Conservation (phyloP, 805 yeast species). For the Metschnikowia similis region DNA sequence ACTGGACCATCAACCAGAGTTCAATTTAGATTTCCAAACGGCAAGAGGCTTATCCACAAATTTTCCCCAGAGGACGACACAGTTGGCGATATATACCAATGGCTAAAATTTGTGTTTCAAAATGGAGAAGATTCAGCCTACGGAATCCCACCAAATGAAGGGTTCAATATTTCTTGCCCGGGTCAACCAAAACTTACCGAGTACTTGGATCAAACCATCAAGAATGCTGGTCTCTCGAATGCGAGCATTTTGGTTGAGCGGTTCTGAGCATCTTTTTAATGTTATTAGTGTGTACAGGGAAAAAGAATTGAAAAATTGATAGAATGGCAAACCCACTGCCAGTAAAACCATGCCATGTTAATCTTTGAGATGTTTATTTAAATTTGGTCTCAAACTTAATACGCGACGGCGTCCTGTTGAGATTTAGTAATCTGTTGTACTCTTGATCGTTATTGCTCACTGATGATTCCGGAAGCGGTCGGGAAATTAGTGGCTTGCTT, state of each 20-base stretch:
- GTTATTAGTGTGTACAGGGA: not conserved
- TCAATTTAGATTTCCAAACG: conserved; percentile 85
- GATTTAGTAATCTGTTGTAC: conserved; percentile 8
- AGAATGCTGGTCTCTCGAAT: conserved; percentile 74
- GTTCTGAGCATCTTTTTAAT: not conserved
- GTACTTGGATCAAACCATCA: conserved; percentile 55
- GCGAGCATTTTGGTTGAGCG: conserved; percentile 72
- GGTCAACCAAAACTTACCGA: conserved; percentile 48
- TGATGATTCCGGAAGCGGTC: not conserved
- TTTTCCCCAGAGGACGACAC: conserved; percentile 51
- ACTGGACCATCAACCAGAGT: conserved; percentile 63
- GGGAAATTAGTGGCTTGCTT: not conserved
- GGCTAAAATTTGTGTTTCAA: conserved; percentile 56
- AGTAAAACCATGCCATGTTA: not conserved
- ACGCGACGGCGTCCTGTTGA: conserved; percentile 6
- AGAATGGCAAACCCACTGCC: not conserved
- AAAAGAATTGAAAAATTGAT: not conserved
- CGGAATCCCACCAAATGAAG: conserved; percentile 41
- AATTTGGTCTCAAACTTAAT: conserved; percentile 1
- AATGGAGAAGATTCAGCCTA: conserved; percentile 43
- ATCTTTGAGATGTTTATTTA: not conserved
- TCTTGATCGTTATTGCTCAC: not conserved
- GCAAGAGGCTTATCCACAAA: conserved; percentile 73
- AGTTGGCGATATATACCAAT: conserved; percentile 58
- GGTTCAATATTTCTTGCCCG: conserved; percentile 30